Base-by-base conservation (phyloP, 345 rosid genomes). In the Aquilaria yunnanensis region DNA sequence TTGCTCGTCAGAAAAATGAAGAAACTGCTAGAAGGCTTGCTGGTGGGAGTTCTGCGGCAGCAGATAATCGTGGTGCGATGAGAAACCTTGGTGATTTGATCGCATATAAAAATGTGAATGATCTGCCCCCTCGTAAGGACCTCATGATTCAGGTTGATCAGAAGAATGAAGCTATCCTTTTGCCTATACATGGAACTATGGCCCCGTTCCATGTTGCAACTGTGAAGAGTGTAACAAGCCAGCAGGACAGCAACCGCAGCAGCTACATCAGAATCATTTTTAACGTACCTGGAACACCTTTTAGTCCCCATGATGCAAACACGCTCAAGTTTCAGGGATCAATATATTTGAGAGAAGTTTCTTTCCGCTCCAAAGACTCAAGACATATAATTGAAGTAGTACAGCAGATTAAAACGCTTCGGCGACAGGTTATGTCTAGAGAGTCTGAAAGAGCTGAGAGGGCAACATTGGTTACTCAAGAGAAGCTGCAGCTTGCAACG, bases 1-100 rank as follows among this genome's bases (percentile, higher is more conserved):
- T 82, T 58, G 87, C 87, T 30, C 80, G 78, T 13, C 80, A 79
- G 74, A 79, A 82, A 70, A 79, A 79, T 61, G 82, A 77, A 79
- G 84, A 82, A 71, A 82, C 84, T 45, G 84, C 87, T 11, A 70
- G 82, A 68, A 70, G 82, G 43, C 84, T 82, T 68, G 80, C 82
- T 51, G 87, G 82, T 41, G 82, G 71, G n/a, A 78, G 77, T 31
- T 30, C 67, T 56, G 56, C 32, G 30, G 61, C 72, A 30, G 68
- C 63, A 58, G 82, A 77, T 59, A 72, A 52, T 62, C 76, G 83
- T n/a, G 75, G 70, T 52, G 47, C 71, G 41, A 70, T 16, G 14
- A 78, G 64, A 60, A 67, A 74, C 12, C 43, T 65, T 1, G 66
- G 69, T 59, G 84, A 79, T 58, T 61, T 82, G 75, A 10, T 79